A percentile compares a stretch with the other conserved stretches of the same genome.
Evolutionary conservation across 176 grass and related monocot species (phyloP).

Genomic region (Aegilops tauschii): DNA sequence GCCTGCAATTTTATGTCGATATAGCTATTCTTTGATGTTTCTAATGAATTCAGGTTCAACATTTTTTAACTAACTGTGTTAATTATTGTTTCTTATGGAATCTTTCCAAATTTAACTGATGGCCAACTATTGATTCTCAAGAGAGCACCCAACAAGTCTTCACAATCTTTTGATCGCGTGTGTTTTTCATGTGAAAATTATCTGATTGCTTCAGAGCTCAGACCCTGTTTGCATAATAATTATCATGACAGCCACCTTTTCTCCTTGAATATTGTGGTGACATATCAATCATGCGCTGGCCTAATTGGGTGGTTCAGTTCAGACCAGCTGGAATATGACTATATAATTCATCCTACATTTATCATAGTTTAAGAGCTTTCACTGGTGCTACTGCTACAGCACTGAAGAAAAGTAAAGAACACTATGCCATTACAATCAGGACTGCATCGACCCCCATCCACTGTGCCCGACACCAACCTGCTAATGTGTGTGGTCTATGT

Average conservation of each 20-base stretch:
- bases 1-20: not conserved
- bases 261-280: not conserved
- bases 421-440: not conserved
- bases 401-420: not conserved
- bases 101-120: not conserved
- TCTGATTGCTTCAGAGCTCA: not conserved
- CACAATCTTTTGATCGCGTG: not conserved
- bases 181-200: not conserved
- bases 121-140: not conserved
- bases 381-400: not conserved
- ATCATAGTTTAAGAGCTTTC: not conserved
- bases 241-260: not conserved
- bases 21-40: not conserved
- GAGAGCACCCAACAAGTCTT: not conserved
- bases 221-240: not conserved
- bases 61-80: not conserved
- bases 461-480: not conserved
- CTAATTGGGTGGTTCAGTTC: constrained; percentile 12
- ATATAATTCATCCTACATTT: not conserved
- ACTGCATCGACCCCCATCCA: not conserved
- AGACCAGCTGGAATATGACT: not conserved
- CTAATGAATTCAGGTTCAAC: too few relatives aligned
- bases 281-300: not conserved
- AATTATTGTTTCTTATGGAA: not conserved
- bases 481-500: not conserved